Evolutionary conservation across 1,284 basidiomycete genomes (phyloP).

Genomic region (Sanghuangporus weigelae): DNA sequence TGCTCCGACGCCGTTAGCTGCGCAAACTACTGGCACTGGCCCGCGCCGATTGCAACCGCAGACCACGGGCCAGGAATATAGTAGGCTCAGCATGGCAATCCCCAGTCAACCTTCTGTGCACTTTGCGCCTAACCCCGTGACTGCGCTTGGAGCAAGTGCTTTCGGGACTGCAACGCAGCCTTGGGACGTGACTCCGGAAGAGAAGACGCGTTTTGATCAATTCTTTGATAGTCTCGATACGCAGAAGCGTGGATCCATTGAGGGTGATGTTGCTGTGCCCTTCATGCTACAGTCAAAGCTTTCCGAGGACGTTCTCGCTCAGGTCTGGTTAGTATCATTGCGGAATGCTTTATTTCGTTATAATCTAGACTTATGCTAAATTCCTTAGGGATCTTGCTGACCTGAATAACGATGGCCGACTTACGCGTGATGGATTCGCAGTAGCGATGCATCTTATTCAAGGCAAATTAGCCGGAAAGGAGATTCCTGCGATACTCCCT

Average conservation of each 20-base stretch:
- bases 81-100: conserved; percentile 7
- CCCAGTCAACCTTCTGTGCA: conserved; percentile 4
- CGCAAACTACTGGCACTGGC: conserved; percentile 11
- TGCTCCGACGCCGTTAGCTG: conserved; percentile 23
- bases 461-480: conserved; percentile 79
- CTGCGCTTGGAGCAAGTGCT: conserved; percentile 31
- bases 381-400: conserved; percentile 85
- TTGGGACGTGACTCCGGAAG: conserved; percentile 85
- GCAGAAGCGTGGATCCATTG: conserved; percentile 75
- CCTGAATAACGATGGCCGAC: conserved; percentile 80
- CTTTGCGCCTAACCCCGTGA: conserved; percentile 14
- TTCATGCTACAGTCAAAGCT: conserved; percentile 95
- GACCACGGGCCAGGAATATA: conserved; percentile 36
- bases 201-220: conserved; percentile 77
- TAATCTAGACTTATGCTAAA: conserved; percentile 14
- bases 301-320: conserved; percentile 79
- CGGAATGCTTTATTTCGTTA: background rate
- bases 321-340: conserved; percentile 70
- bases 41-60: conserved; percentile 30
- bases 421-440: conserved; percentile 93
- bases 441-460: conserved; percentile 96
- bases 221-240: conserved; percentile 85
- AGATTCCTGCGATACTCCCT: conserved; percentile 73
- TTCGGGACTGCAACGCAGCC: conserved; percentile 29
- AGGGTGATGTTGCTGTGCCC: conserved; percentile 91